phyloP scores from a whole-genome alignment of 805 yeast species.

The Maudiozyma pseudohumilis region DNA sequence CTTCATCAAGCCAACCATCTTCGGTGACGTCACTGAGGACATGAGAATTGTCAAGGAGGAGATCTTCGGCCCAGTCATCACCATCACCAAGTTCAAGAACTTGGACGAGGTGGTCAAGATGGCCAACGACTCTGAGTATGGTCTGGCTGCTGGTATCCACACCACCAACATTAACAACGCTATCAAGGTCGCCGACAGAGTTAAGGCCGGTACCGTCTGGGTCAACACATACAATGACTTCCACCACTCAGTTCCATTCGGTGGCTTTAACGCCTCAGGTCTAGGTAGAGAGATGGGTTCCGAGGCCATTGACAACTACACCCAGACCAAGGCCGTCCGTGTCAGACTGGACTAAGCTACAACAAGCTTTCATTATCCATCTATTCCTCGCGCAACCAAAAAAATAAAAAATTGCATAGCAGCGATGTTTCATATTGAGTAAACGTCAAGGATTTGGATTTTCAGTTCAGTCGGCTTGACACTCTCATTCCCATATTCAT shows the following conservation, averaged over 20 bases:
- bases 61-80: slow-evolving; percentile 84
- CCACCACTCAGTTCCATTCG: slow-evolving; percentile 81
- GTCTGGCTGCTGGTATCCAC: slow-evolving; percentile 84
- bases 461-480: too few species aligned
- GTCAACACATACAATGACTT: slow-evolving; percentile 78
- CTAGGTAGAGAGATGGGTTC: slow-evolving; percentile 86
- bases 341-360: slow-evolving; percentile 1
- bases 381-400: too few species aligned
- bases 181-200: slow-evolving; percentile 50
- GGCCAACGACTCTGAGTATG: slow-evolving; percentile 73
- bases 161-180: slow-evolving; percentile 60
- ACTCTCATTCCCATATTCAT: too few species aligned
- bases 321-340: slow-evolving; percentile 70
- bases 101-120: slow-evolving; percentile 63
- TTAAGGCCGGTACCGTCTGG: slow-evolving; percentile 78
- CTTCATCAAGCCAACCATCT: slow-evolving; percentile 74
- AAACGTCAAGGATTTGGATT: too few species aligned
- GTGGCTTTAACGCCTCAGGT: slow-evolving; percentile 85
- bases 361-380: background rate
- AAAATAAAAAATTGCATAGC: too few species aligned
- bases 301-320: slow-evolving; percentile 74
- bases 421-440: too few species aligned
- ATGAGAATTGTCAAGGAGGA: slow-evolving; percentile 78
- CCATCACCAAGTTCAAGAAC: slow-evolving; percentile 60
- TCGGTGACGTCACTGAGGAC: slow-evolving; percentile 67